Evolutionary conservation across 495 filamentous ascomycete genomes (phyloP), one percentile per base, ranked within the genome.

Genomic region (Penicillium egyptiacum): DNA sequence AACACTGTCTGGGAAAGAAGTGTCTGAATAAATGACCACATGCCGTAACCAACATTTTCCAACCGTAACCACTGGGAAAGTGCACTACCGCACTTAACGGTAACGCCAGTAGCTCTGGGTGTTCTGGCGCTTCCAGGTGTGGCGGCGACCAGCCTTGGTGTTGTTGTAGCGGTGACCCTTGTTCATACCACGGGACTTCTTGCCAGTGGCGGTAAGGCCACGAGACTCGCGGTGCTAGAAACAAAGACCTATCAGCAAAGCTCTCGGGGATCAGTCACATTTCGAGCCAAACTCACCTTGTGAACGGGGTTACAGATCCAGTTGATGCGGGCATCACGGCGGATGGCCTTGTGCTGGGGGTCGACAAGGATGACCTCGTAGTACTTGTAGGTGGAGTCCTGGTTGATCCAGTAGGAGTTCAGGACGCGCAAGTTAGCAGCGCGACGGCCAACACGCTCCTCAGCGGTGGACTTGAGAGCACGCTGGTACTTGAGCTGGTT

Each of bases 371-470:
- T 97, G 77, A 99, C 86, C 81, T 99, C 94, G 82, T 85, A 99
- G 87, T 98, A 99, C 86, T 99, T 99, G 90, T 98, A 99, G 80
- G 94, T 98, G 53, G 92, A 96, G 84, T 99, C 94, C 85, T 99
- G 94, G 86, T 99, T 99, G 87, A 98, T 91, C 94, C 94, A 99
- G 91, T 99, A 99, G 66, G 92, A 96, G 86, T 98, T 99, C 74
- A 99, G 86, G 65, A 99, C 95, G 66, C 94, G 89, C 77, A 98
- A 80, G 82, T 98, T 98, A 81, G 92, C 91, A 82, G 91, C 96
- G 73, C 92, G 92, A 75, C 93, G 92, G 70, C 95, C 94, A 71
- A 98, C 93, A 88, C 94, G 95, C 89, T 98, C 94, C 83, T 98
- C 94, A 75, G 94, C 94, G 65, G 94, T 98, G 67, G 92, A 85